Evolutionary conservation across 2,329 filamentous ascomycete genomes (phyloP), one percentile per base, ranked within the genome.

Genomic region (Colletotrichum sp.): DNA sequence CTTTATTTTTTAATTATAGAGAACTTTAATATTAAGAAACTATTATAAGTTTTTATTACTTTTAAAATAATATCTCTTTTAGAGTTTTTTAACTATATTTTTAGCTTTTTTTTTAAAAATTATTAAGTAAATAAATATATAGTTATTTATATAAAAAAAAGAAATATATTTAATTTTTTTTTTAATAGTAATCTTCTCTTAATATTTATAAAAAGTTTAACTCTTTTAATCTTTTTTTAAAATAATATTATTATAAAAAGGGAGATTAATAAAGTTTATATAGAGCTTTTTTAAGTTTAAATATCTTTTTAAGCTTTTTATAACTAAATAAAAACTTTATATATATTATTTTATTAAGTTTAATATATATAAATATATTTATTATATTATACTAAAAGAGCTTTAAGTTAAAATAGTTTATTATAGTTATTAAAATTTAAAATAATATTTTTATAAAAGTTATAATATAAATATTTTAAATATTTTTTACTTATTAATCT

Each of bases 61-160:
- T 10, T 44, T 49, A 66, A 66, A 16, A 7, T 49, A 66, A 1
- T 66, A 66, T 66, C 3, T 13, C 2, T 66, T 30, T 4, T 66
- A 30, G 3, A 66, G 5, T 15, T 6, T 1, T 6, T 28, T 21
- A 30, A 32, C 4, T 18, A 66, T 0, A 13, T n/a, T 1, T 26
- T 49, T 24, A 28, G 12, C 4, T 18, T 28, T 13, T n/a, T 15
- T n/a, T 28, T 15, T 10, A n/a, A 1, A 32, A 1, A 0, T 3
- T n/a, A 5, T 18, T 18, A 24, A 15, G 3, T 28, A 66, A 12
- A 0, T 9, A 52, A 66, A 5, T n/a, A 66, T 49, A 49, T 49
- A 66, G 15, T 64, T 39, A 64, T 64, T 3, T 24, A 64, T 44
- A 28, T 64, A 64, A 5, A 44, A 44, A n/a, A 8, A 64, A 66